Base-by-base conservation (phyloP, 2,329 filamentous ascomycete species). In the Trichophyton simii region DNA sequence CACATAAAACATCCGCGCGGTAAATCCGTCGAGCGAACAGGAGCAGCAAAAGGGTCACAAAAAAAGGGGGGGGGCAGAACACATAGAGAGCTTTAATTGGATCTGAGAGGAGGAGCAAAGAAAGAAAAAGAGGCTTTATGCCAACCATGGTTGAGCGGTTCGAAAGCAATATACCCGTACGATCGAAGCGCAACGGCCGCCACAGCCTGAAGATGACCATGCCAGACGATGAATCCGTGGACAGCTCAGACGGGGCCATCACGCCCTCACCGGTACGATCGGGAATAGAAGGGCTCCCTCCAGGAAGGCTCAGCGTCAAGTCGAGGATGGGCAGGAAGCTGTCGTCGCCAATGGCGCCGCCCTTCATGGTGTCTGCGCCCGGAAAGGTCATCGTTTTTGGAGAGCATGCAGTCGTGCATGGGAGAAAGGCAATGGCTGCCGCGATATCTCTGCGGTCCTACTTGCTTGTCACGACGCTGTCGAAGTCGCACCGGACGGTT, bases 301-400 rank as follows among this genome's bases (percentile, higher is more conserved):
- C 62, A 44, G 63, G 48, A 58, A 57, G 58, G 18, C 25, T 62
- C 46, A 54, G 58, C 61, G 46, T 36, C 61, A 20, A 64, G 60
- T 60, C 65, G 48, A 42, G 57, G 42, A 61, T 58, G 62, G 57
- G 65, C 41, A 71, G 76, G 60, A 79, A 79, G 64, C 63, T 72
- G 4, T 79, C 78, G 22, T 82, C 82, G 57, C 83, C 84, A 0
- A 82, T 87, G 78, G 82, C 94, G 76, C 91, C 92, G 50, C 80
- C 91, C 64, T 99, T 99, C 73, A 96, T 99, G 89, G 91, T 97
- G 62, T 97, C 94, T 15, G 92, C 95, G 1, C 94, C 94, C 0
- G 95, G 92, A 65, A 99, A 99, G 74, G 94, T 96, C 71, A 99
- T 99, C 73, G 89, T 97, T 60, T 97, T 92, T 76, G 94, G 94